Evolutionary conservation across 371 early-diverging fungal species (phyloP), one percentile per base, ranked within the genome.

Genomic region (Parasitella parasitica): DNA sequence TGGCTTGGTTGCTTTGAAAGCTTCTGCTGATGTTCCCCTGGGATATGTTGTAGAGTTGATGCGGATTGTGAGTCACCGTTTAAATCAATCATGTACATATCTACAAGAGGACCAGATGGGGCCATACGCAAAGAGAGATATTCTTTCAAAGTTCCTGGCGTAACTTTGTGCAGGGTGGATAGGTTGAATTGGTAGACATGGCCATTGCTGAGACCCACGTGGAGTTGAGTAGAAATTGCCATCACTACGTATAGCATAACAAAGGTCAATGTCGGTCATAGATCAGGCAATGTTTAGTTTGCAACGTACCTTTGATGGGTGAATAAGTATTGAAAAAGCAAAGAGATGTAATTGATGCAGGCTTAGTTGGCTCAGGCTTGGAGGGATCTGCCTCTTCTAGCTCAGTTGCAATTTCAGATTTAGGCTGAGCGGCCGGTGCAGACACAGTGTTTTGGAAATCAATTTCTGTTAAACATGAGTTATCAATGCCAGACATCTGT

Each of bases 141-240:
- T 15, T 60, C 55, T 18, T 56, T 46, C 0, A 66, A 11, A 16
- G 57, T 53, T 5, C 57, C 61, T n/a, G 32, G 18, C 8, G 63
- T 26, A 16, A 55, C 38, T 41, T 49, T 59, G 22, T 68, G 48
- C 13, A 69, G 43, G 9, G n/a, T 18, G 1, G 53, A 28, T 22
- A 64, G 16, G 57, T 70, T 66, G 37, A 70, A 67, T 26, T 77
- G 75, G 56, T 75, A 75, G 39, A 70, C 35, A 49, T 63, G 57
- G 16, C 78, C 78, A 52, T 75, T 77, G 18, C 65, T 67, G 5
- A 72, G 32, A 34, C 73, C 69, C 52, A 72, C 58, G 52, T 57
- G 69, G 0, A 77, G 55, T 18, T 67, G 71, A 15, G 59, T 57
- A n/a, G 63, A 49, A 12, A 51, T 41, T 6, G 43, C 51, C 32